These are phyloP conservation scores for Pseudozyma hubeiensis DNA, from an alignment of 1,284 basidiomycete species.

Conservation along the genomic window DNA sequence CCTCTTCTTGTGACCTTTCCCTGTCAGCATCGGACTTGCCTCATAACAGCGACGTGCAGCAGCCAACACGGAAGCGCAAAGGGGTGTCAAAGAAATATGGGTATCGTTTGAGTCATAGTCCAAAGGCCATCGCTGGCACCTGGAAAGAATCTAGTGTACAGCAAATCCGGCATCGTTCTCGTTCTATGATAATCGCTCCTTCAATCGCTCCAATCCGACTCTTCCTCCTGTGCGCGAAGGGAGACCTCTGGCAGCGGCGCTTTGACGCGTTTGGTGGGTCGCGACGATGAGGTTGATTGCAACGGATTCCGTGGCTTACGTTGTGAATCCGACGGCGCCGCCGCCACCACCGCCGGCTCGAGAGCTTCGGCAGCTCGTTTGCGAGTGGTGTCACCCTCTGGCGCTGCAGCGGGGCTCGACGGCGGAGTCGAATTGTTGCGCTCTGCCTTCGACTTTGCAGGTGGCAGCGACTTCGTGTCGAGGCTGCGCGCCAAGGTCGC, in stretches of 20 bases:
- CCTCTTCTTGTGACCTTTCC: too few relatives aligned
- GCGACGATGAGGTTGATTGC: background rate
- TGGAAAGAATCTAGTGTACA: too few relatives aligned
- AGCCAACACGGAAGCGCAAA: too few relatives aligned
- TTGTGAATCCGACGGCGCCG: background rate
- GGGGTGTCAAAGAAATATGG: too few relatives aligned
- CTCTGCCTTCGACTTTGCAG: background rate
- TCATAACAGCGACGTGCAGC: too few relatives aligned
- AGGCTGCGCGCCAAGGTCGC: constrained; percentile 7
- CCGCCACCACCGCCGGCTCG: background rate
- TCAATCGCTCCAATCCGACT: constrained; percentile 44
- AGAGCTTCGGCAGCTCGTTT: background rate
- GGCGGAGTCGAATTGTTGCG: background rate
- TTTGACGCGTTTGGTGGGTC: background rate
- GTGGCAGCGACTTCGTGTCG: background rate
- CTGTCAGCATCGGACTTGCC: too few relatives aligned
- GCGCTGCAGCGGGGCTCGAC: background rate
- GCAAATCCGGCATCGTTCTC: too few relatives aligned
- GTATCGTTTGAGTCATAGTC: too few relatives aligned
- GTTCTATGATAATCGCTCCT: too few relatives aligned
- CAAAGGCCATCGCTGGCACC: too few relatives aligned
- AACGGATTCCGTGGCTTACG: background rate
- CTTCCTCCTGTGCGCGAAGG: constrained; percentile 25
- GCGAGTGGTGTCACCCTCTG: background rate
- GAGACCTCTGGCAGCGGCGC: background rate